phyloP scores from a whole-genome alignment of 139 green algal genomes.

The Chlamydomonas sphaeroides region DNA sequence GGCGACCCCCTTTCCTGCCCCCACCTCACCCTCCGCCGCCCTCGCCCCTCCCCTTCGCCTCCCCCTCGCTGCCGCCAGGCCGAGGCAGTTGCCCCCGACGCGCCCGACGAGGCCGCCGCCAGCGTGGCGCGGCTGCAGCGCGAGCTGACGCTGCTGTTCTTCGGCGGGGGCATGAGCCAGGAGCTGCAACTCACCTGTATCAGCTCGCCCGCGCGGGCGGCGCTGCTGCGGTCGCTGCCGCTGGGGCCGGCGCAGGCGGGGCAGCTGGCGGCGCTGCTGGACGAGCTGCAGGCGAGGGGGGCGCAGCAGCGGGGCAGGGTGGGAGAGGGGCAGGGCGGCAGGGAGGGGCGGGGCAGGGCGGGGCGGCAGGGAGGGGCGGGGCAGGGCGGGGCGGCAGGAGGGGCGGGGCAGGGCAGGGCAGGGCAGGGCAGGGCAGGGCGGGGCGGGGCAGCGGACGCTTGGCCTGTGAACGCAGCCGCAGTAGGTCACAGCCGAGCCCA shows the following conservation, averaged over 20 bases:
- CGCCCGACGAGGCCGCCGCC: constrained; percentile 8
- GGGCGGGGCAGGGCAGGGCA: no score
- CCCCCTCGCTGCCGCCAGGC: neutral
- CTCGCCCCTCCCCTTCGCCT: no score
- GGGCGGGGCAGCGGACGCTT: no score
- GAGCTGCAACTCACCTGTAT: constrained; percentile 45
- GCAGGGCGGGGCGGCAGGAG: neutral
- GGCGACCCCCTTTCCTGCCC: no score
- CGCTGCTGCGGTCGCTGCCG: constrained; percentile 20
- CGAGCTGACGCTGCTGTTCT: constrained; percentile 44
- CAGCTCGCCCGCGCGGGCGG: neutral
- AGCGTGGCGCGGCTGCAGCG: constrained; percentile 27
- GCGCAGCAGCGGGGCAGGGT: neutral
- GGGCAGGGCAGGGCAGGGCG: no score
- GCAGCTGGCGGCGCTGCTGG: constrained; percentile 20
- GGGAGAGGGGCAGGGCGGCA: no score
- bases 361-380: neutral
- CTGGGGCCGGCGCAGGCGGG: constrained; percentile 2
- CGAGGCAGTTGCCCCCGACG: constrained; percentile 22
- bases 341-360: neutral
- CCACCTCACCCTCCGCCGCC: neutral
- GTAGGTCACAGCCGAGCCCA: no score
- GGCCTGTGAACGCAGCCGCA: no score
- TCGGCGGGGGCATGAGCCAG: constrained; percentile 25
- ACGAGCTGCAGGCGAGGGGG: constrained; percentile 15